phyloP scores from a whole-genome alignment of 1,139 yeast genomes.

The Kodamaea ohmeri region DNA sequence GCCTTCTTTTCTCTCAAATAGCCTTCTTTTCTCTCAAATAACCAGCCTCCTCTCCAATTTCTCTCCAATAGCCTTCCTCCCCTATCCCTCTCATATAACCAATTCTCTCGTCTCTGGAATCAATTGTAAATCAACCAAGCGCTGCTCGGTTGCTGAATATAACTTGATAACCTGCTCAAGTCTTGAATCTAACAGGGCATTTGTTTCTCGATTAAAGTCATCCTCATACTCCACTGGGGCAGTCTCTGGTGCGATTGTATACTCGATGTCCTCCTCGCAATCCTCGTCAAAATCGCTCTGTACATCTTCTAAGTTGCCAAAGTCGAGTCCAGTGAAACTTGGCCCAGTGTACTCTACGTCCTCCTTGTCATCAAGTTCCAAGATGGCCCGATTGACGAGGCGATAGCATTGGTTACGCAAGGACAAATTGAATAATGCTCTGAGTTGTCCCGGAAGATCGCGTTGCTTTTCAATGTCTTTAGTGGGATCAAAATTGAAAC shows the following conservation, averaged over 20 bases:
- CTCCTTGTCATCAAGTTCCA: slow-evolving; percentile 23
- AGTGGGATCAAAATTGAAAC: slow-evolving; percentile 48
- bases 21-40: background rate
- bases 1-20: background rate
- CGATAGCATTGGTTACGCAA: slow-evolving; percentile 57
- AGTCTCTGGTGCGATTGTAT: slow-evolving; percentile 12
- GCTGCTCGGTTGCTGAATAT: slow-evolving; percentile 61
- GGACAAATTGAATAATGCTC: slow-evolving; percentile 50
- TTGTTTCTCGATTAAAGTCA: slow-evolving; percentile 25
- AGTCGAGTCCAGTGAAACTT: slow-evolving; percentile 7
- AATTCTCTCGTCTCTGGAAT: slow-evolving; percentile 25
- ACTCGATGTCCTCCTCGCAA: slow-evolving; percentile 13
- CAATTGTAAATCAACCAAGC: slow-evolving; percentile 39
- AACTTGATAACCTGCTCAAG: slow-evolving; percentile 55
- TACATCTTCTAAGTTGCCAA: slow-evolving; percentile 4
- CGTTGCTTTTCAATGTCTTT: slow-evolving; percentile 35
- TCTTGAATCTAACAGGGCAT: slow-evolving; percentile 41
- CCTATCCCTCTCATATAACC: background rate
- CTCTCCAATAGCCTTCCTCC: background rate
- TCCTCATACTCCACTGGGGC: slow-evolving; percentile 25
- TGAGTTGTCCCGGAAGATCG: slow-evolving; percentile 53
- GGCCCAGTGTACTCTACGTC: slow-evolving; percentile 10
- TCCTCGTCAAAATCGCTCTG: slow-evolving; percentile 14
- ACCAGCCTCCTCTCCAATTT: background rate
- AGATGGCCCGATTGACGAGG: slow-evolving; percentile 52